A percentile compares a stretch with the other conserved stretches of the same genome.
Evolutionary conservation across 768 basidiomycete species (phyloP).

Genomic region (Lactifluus subvellereus): DNA sequence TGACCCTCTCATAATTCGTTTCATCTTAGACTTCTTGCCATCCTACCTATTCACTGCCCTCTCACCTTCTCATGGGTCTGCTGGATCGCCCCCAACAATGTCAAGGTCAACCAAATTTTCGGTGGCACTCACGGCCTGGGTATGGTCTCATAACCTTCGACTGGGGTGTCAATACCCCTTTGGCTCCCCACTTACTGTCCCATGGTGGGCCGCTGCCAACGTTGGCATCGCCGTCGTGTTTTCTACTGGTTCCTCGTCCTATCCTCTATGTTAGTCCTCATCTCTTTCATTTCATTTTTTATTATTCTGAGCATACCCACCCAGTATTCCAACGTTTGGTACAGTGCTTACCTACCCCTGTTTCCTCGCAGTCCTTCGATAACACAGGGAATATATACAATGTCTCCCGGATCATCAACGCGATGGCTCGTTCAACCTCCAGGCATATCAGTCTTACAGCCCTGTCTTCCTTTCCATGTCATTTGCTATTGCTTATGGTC

Average conservation of each 20-base stretch:
- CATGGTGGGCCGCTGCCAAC: conserved; percentile 82
- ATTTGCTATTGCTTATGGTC: conserved; percentile 71
- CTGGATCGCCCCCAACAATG: conserved; percentile 68
- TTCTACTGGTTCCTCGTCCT: conserved; percentile 65
- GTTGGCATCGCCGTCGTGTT: conserved; percentile 54
- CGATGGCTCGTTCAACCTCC: conserved; percentile 51
- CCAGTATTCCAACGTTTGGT: conserved; percentile 5
- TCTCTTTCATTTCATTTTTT: neutral
- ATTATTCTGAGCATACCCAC: neutral
- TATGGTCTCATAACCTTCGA: conserved; percentile 77
- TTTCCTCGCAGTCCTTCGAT: conserved; percentile 60
- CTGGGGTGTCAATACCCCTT: conserved; percentile 68
- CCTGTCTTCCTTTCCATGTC: conserved; percentile 60
- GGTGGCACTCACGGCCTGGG: conserved; percentile 43
- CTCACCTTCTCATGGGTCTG: conserved; percentile 42
- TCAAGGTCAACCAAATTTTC: conserved; percentile 69
- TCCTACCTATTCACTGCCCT: conserved; percentile 28
- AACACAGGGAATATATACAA: conserved; percentile 56
- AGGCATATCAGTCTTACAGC: conserved; percentile 50
- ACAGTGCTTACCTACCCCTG: conserved; percentile 37
- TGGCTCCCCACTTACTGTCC: conserved; percentile 68
- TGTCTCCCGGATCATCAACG: conserved; percentile 48
- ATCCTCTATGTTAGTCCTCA: conserved; percentile 39
- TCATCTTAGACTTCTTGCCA: conserved; percentile 1
- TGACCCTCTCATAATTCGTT: conserved; percentile 15